These are phyloP conservation scores for Cladorrhinum sp. DNA, from an alignment of 2,329 filamentous ascomycete species.

Conservation along the genomic window DNA sequence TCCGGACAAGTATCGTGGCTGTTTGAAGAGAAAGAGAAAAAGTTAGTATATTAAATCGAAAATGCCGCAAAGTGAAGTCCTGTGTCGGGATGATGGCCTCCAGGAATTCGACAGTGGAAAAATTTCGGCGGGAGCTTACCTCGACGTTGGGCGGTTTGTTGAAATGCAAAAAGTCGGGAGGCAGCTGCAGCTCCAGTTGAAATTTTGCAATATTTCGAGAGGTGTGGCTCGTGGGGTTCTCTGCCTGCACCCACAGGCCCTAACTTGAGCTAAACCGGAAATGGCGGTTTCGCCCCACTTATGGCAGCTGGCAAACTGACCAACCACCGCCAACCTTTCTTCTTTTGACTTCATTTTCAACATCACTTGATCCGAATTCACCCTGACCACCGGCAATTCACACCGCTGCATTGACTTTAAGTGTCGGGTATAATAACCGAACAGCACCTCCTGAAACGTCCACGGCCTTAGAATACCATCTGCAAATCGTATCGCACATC, in stretches of 20 bases:
- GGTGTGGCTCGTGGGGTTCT: constrained; percentile 28
- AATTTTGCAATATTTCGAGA: constrained; percentile 30
- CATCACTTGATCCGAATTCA: neutral
- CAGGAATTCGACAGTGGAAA: neutral
- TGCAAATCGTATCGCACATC: neutral
- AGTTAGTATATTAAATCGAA: constrained; percentile 16
- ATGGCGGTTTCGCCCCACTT: neutral
- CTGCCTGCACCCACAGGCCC: constrained; percentile 21
- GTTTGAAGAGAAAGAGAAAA: neutral
- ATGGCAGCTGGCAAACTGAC: constrained; percentile 17
- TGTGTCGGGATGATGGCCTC: neutral
- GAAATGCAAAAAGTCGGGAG: constrained; percentile 26
- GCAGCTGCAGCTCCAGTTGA: constrained; percentile 26
- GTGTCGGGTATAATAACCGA: neutral
- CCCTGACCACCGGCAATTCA: neutral
- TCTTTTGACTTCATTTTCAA: neutral
- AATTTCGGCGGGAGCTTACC: constrained; percentile 21
- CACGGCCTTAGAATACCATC: neutral
- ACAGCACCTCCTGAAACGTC: neutral
- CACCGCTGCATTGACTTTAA: neutral
- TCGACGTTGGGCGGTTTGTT: constrained; percentile 27
- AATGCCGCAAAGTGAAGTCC: neutral
- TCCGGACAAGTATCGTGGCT: constrained; percentile 26
- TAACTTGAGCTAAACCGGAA: constrained; percentile 25
- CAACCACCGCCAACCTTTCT: neutral